Evolutionary conservation across 352 stramenopile genomes (phyloP).

Genomic region (Phytophthora pistaciae): DNA sequence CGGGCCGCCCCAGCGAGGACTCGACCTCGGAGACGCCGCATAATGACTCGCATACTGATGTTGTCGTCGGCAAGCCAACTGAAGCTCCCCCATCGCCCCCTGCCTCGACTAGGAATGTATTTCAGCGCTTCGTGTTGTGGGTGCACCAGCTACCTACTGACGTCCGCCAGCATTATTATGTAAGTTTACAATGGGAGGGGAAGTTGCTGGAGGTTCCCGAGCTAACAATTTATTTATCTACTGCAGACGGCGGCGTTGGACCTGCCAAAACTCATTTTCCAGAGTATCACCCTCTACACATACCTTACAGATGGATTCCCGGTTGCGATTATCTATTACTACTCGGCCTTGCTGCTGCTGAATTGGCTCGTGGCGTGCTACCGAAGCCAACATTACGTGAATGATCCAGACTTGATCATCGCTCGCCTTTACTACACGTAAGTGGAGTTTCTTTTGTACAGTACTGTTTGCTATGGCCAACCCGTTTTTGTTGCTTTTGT

Average conservation of each 20-base stretch:
- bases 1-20: slow-evolving; percentile 1
- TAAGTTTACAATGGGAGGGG: not conserved
- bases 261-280: slow-evolving; percentile 58
- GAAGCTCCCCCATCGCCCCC: not conserved
- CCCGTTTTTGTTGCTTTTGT: not conserved
- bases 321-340: slow-evolving; percentile 47
- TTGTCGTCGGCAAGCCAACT: not conserved
- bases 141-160: slow-evolving; percentile 8
- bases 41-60: not conserved
- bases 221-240: slow-evolving; percentile 8
- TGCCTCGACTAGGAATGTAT: not conserved
- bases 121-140: not conserved
- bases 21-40: no score
- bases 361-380: slow-evolving; percentile 61
- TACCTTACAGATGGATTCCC: slow-evolving; percentile 56
- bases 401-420: slow-evolving; percentile 37
- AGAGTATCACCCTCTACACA: slow-evolving; percentile 43
- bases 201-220: not conserved
- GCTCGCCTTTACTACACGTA: slow-evolving; percentile 53
- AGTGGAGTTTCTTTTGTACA: slow-evolving; percentile 3
- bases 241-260: slow-evolving; percentile 48
- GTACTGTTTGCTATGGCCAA: no score
- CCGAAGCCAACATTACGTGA: slow-evolving; percentile 46
- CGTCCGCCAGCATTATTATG: slow-evolving; percentile 26
- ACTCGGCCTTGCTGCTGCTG: slow-evolving; percentile 39